Evolutionary conservation across 2,329 filamentous ascomycete species (phyloP), one percentile per base, ranked within the genome.

Genomic region (Phoma sp.): DNA sequence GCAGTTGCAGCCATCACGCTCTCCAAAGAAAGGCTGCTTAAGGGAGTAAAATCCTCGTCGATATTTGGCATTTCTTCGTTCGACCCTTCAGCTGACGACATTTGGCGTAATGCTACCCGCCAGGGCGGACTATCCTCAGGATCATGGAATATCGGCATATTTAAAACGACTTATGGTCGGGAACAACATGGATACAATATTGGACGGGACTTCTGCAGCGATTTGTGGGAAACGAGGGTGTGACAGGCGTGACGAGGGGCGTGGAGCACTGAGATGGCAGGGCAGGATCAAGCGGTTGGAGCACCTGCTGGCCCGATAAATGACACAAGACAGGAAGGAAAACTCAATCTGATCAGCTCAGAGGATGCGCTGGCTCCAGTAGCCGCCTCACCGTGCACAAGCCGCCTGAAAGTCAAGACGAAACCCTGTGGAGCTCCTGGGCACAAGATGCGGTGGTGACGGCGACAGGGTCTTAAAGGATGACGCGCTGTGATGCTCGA

Each of bases 141-240:
- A 63, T 75, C 72, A 71, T 75, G 73, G 57, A 75, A 75, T 53
- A 75, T 74, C 55, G 73, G 73, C 73, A 75, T 75, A 52, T 41
- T 69, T 57, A 47, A 52, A 60, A 58, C 52, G 54, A 49, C 25
- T 43, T 47, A 49, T 56, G 32, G 55, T 57, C 49, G 40, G 29
- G 42, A 54, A 64, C 36, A 63, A 59, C 71, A 74, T 73, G 55
- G 55, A 61, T 55, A 64, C 57, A 55, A 42, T 41, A 38, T 41
- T 41, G n/a, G 22, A 38, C 37, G 33, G 27, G 24, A 27, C 7
- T 37, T 38, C 18, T 38, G 32, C 27, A 25, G 37, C 45, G 42
- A 41, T 47, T 18, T 24, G 39, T 43, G 32, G 45, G 40, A 35
- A 27, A 46, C 14, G 23, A 46, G 46, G 29, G 24, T 51, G 43